Percentiles rank a stretch among this genome's conserved stretches.
phyloP scores from a whole-genome alignment of 164 flowering plant species.

The Annona cherimola region DNA sequence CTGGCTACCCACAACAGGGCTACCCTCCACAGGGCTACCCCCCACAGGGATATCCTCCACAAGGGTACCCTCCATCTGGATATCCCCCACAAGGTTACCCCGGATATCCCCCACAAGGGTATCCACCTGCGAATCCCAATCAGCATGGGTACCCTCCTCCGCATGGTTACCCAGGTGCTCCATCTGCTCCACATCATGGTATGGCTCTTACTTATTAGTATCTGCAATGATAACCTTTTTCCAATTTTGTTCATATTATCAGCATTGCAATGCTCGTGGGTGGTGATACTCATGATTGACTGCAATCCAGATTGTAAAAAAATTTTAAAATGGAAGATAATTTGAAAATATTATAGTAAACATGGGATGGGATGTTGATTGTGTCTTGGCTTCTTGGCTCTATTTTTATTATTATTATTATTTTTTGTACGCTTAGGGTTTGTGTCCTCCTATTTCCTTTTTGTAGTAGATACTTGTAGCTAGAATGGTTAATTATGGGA shows the following conservation, averaged over 20 bases:
- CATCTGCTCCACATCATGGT: conserved; percentile 24
- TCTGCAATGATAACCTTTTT: not conserved
- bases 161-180: conserved; percentile 34
- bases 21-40: conserved; percentile 28
- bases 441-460: too few relatives aligned
- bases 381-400: too few relatives aligned
- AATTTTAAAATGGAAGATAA: too few relatives aligned
- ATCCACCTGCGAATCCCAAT: conserved; percentile 33
- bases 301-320: too few relatives aligned
- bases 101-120: conserved; percentile 24
- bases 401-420: too few relatives aligned
- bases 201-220: not conserved
- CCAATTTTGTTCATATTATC: not conserved
- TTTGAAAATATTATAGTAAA: too few relatives aligned
- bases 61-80: conserved; percentile 1
- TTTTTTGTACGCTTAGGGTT: too few relatives aligned
- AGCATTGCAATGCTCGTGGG: not conserved
- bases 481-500: too few relatives aligned
- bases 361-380: too few relatives aligned
- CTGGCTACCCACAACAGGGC: conserved; percentile 26
- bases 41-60: conserved; percentile 28
- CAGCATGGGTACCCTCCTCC: conserved; percentile 44
- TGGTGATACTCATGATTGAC: not conserved
- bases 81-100: conserved; percentile 42
- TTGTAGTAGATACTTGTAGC: too few relatives aligned